Percentiles rank a stretch among this genome's conserved stretches.
phyloP scores from a whole-genome alignment of 164 flowering plant species.

The Saururus chinensis region DNA sequence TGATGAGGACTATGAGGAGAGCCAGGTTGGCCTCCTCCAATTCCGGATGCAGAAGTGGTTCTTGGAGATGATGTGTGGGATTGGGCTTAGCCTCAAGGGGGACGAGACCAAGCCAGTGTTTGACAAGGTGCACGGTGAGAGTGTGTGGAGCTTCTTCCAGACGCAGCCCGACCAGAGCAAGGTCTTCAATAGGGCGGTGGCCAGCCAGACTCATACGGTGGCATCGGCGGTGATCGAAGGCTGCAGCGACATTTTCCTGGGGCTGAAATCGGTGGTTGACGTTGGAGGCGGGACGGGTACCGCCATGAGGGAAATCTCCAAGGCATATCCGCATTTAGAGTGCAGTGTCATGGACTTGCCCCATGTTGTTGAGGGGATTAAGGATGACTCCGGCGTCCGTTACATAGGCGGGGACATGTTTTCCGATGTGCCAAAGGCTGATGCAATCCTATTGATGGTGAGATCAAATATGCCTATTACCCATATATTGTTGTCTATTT shows the following conservation, averaged over 20 bases:
- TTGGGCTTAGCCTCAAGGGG: not conserved
- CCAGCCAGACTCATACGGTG: not conserved
- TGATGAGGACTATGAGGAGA: not conserved
- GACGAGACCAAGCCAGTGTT: not conserved
- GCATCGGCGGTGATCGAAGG: not conserved
- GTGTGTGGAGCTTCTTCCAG: not conserved
- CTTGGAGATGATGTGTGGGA: not conserved
- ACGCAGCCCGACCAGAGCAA: not conserved
- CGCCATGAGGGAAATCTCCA: not conserved
- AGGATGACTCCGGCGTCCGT: not conserved
- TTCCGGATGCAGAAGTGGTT: too few species aligned
- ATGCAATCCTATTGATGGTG: constrained; percentile 3
- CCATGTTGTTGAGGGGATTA: not conserved
- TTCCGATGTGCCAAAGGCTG: not conserved
- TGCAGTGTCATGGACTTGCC: constrained; percentile 4
- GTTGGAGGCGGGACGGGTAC: constrained; percentile 6
- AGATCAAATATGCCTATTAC: too few species aligned
- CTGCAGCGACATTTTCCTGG: not conserved
- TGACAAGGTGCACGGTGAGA: constrained; percentile 1
- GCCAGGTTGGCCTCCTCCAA: not conserved
- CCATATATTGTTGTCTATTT: too few species aligned
- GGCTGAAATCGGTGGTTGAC: not conserved
- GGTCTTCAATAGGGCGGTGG: constrained; percentile 5
- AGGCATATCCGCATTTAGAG: constrained; percentile 1
- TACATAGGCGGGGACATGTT: constrained; percentile 6